These are phyloP conservation scores for Oxyria digyna DNA, from an alignment of 148 eudicot genomes.

Conservation along the genomic window DNA sequence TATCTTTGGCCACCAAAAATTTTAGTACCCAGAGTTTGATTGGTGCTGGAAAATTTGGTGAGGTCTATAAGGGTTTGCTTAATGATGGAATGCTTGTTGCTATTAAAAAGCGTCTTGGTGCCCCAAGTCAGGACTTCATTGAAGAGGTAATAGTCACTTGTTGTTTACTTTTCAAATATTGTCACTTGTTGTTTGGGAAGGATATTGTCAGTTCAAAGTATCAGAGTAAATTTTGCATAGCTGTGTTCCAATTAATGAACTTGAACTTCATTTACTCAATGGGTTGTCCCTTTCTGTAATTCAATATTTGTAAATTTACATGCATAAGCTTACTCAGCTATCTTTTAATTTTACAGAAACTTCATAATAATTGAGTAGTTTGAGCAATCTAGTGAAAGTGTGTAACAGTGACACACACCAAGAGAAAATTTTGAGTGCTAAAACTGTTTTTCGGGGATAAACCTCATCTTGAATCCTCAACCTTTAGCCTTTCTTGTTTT, in stretches of 20 bases:
- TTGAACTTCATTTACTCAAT: neutral
- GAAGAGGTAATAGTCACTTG: slow-evolving; percentile 94
- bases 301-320: neutral
- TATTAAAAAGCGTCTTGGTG: slow-evolving; percentile 57
- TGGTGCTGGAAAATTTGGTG: slow-evolving; percentile 94
- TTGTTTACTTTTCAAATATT: too few relatives aligned
- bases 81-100: slow-evolving; percentile 90
- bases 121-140: slow-evolving; percentile 67
- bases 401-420: neutral
- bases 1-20: slow-evolving; percentile 58
- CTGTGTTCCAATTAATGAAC: neutral
- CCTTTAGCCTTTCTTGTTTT: neutral
- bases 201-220: neutral
- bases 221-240: neutral
- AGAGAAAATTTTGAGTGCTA: neutral
- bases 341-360: neutral
- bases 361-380: too few relatives aligned
- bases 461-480: neutral
- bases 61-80: slow-evolving; percentile 85
- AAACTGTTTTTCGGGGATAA: neutral
- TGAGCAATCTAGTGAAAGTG: neutral
- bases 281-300: neutral
- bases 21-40: slow-evolving; percentile 69
- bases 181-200: neutral
- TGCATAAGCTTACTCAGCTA: neutral